These are phyloP conservation scores for Medicago lupulina DNA, from an alignment of 306 rosid species.

Conservation along the genomic window DNA sequence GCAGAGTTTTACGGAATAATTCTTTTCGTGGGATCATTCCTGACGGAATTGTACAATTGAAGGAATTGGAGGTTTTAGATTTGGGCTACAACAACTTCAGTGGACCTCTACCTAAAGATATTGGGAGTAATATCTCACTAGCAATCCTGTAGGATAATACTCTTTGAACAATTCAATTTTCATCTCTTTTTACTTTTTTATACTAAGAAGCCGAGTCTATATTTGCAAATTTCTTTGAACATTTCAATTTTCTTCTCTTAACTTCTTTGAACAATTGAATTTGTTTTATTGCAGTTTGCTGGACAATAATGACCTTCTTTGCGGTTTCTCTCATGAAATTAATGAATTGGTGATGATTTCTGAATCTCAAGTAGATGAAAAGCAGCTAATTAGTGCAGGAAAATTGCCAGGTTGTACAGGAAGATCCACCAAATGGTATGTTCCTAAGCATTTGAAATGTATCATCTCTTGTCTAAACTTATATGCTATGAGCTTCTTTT, in stretches of 20 bases:
- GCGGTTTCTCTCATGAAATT: constrained; percentile 69
- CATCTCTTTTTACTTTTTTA: constrained; percentile 1
- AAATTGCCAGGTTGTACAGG: constrained; percentile 51
- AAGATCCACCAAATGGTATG: constrained; percentile 59
- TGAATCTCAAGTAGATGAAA: constrained; percentile 80
- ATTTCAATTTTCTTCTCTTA: not conserved
- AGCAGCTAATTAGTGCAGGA: constrained; percentile 48
- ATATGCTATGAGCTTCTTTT: constrained; percentile 7
- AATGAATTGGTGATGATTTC: constrained; percentile 60
- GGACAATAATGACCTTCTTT: constrained; percentile 78
- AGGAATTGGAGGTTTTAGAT: constrained; percentile 88
- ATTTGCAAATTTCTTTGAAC: not conserved
- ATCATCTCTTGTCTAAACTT: not conserved
- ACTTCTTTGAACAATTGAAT: constrained; percentile 10
- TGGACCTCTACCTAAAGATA: constrained; percentile 67
- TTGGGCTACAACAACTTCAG: constrained; percentile 84
- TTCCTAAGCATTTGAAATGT: constrained; percentile 43
- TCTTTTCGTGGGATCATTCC: constrained; percentile 77
- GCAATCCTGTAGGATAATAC: constrained; percentile 72
- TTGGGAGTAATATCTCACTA: constrained; percentile 70
- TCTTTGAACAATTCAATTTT: constrained; percentile 34
- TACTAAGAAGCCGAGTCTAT: constrained; percentile 12
- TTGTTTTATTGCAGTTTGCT: constrained; percentile 65
- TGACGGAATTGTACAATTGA: constrained; percentile 59
- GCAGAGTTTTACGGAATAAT: constrained; percentile 87